Evolutionary conservation across 192 early-diverging fungal genomes (phyloP).

Genomic region (Rhizoclosmatium globosum): DNA sequence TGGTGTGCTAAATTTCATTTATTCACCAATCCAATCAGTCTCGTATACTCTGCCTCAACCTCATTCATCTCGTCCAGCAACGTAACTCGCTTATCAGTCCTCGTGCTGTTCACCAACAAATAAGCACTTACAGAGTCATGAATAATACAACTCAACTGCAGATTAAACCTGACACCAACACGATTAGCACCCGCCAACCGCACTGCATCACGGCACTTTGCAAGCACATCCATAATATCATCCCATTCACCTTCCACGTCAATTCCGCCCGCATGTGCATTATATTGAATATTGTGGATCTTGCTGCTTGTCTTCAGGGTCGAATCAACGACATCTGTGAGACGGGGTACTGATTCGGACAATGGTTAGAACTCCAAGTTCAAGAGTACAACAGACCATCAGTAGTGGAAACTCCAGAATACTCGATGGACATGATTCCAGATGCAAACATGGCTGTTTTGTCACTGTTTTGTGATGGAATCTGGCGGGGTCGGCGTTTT

Average conservation of each 20-base stretch:
- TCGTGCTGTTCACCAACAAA: background rate
- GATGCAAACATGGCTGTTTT: background rate
- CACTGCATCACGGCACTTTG: background rate
- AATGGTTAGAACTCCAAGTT: no score
- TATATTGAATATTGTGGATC: background rate
- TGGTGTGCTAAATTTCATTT: background rate
- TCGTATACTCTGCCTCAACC: background rate
- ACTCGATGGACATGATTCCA: background rate
- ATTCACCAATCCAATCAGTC: no score
- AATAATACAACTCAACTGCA: background rate
- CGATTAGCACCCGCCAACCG: background rate
- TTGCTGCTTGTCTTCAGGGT: no score
- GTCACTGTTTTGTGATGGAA: no score
- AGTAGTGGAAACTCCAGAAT: no score
- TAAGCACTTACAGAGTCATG: background rate
- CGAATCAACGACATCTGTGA: no score
- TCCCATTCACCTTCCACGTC: slow-evolving; percentile 5
- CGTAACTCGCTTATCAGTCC: background rate
- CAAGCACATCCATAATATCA: background rate
- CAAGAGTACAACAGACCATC: no score
- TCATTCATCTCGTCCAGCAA: background rate
- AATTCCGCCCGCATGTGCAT: background rate
- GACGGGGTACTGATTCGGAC: no score
- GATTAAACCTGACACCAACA: background rate
- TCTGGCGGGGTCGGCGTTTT: background rate